phyloP scores from a whole-genome alignment of 2,329 filamentous ascomycete species.

The Chrysoporthe cubensis region DNA sequence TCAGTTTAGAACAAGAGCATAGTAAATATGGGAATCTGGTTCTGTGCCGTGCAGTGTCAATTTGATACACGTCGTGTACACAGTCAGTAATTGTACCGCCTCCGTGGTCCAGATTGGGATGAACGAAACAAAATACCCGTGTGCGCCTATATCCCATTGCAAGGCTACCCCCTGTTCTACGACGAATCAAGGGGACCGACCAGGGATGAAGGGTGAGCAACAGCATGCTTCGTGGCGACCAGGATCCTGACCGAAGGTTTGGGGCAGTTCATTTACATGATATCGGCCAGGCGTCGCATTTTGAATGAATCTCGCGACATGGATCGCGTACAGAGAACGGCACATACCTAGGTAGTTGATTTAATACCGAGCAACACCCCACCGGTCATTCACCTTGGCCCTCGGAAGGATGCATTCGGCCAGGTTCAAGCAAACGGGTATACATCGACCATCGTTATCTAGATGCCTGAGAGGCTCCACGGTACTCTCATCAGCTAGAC shows the following conservation, averaged over 20 bases:
- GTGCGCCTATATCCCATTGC: neutral
- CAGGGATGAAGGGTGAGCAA: neutral
- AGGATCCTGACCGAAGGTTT: neutral
- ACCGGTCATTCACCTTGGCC: no score
- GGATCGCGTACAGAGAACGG: neutral
- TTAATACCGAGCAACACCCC: no score
- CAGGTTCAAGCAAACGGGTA: no score
- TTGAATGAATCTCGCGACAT: no score
- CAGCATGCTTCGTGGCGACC: neutral
- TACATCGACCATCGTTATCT: no score
- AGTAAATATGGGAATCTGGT: neutral
- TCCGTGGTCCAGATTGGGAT: neutral
- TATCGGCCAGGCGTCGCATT: neutral
- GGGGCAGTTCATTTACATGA: conserved; percentile 4
- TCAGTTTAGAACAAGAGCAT: neutral
- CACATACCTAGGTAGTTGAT: no score
- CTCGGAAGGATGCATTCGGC: no score
- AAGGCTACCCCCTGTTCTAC: neutral
- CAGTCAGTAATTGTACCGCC: neutral
- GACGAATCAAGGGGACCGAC: neutral
- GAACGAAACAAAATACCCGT: neutral
- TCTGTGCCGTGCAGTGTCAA: no score
- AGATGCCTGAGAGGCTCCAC: neutral
- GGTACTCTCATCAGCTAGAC: neutral
- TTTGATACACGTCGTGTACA: no score